Evolutionary conservation across 345 rosid genomes (phyloP), one percentile per base, ranked within the genome.

Genomic region (Bruguiera parviflora): DNA sequence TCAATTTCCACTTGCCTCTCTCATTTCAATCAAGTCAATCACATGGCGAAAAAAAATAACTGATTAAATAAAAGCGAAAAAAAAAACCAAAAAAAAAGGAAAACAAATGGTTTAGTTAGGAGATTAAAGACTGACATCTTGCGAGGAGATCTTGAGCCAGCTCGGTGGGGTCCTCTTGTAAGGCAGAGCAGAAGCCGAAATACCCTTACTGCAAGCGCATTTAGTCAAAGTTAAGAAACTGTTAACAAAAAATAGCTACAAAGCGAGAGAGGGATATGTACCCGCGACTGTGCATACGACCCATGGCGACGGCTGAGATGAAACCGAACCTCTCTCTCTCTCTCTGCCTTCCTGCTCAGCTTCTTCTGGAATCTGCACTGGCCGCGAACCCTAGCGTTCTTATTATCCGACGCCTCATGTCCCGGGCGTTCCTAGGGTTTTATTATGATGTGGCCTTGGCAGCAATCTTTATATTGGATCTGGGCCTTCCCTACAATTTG

Each of bases 221-320:
- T 8, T 2, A 3, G 15, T 10, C 59, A 9, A 55, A 22, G 3
- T 61, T 68, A 28, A 63, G 8, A n/a, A 3, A 10, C 39, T 19
- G 27, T n/a, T n/a, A 5, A 24, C 21, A 63, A 6, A 63, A 63
- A 0, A n/a, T 13, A 27, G 9, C 13, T 13, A 4, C 9, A 6
- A 6, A 27, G 8, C 52, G 4, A 35, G 19, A 33, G 9, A 20
- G 0, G n/a, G 0, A 3, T 8, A 5, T 21, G 18, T 11, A 84
- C 97, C 96, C 97, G 64, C 88, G 67, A 61, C 87, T 79, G 70
- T 91, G 97, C 97, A 91, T 91, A 68, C 97, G 92, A 69, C 96
- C 97, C 96, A 89, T 91, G 84, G 79, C 66, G 70, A 75, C 81
- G 39, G 62, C 64, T 51, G 68, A 53, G 66, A 18, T 22, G 73